phyloP scores from a whole-genome alignment of 116 monocot genomes.

The Phalaenopsis hybrid region DNA sequence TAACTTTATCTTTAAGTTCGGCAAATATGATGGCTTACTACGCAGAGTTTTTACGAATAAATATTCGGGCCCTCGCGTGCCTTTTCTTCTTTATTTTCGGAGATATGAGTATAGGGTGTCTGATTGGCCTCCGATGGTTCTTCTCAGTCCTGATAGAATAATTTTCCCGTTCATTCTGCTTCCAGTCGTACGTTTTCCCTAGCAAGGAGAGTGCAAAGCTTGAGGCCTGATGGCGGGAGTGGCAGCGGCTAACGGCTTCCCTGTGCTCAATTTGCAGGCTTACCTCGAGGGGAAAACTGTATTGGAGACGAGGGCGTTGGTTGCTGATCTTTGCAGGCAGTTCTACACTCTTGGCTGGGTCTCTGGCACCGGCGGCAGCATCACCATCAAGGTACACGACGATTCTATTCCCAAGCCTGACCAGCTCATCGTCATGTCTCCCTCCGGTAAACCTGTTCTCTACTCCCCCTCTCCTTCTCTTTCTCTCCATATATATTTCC shows the following conservation, averaged over 20 bases:
- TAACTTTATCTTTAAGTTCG: no score
- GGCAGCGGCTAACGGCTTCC: conserved; percentile 9
- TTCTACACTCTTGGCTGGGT: conserved; percentile 91
- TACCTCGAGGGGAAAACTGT: conserved; percentile 52
- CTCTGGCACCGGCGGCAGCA: conserved; percentile 93
- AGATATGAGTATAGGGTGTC: no score
- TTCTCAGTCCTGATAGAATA: no score
- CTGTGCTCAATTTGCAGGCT: conserved; percentile 30
- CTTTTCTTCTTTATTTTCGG: no score
- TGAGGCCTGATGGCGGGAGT: conserved; percentile 6
- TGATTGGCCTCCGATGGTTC: no score
- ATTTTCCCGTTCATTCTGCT: no score
- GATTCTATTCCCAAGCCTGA: conserved; percentile 52
- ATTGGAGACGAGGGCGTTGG: conserved; percentile 46
- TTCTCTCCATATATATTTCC: no score
- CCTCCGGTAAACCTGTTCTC: conserved; percentile 42
- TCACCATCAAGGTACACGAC: conserved; percentile 88
- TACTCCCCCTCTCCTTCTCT: not conserved
- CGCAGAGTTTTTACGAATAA: no score
- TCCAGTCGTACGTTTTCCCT: not conserved
- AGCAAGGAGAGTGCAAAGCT: not conserved
- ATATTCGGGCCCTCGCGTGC: no score
- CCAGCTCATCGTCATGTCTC: conserved; percentile 97
- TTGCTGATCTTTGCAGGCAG: conserved; percentile 83
- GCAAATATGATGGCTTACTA: no score